Percentiles rank a stretch among this genome's conserved stretches.
Evolutionary conservation across 805 yeast species (phyloP).

Genomic region (Candida silvatica): DNA sequence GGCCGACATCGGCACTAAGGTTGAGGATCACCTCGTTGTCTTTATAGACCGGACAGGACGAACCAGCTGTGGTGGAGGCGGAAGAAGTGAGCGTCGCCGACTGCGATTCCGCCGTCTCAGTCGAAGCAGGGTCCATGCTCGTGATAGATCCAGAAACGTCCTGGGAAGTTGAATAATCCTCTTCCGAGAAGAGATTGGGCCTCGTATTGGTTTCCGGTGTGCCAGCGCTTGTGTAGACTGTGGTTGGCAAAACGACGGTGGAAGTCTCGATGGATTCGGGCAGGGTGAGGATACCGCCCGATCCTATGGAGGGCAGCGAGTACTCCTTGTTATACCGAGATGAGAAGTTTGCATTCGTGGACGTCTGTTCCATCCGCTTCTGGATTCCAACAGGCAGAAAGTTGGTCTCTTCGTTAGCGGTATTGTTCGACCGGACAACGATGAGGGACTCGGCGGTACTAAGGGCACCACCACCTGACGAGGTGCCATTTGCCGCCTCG

Average conservation of each 20-base stretch:
- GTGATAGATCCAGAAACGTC: no score
- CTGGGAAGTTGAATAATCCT: no score
- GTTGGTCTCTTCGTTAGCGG: constrained; percentile 3
- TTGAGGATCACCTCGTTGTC: constrained; percentile 19
- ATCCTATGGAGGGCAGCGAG: background rate
- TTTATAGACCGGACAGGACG: constrained; percentile 21
- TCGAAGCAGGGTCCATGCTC: no score
- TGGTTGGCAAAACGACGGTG: background rate
- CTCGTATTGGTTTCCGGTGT: no score
- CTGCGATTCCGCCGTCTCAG: no score
- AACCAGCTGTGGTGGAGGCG: background rate
- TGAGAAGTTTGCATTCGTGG: background rate
- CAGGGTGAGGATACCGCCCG: background rate
- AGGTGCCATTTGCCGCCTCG: no score
- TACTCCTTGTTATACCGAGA: background rate
- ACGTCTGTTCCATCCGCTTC: constrained; percentile 4
- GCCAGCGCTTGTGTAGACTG: background rate
- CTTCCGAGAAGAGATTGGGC: no score
- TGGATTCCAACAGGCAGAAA: constrained; percentile 11
- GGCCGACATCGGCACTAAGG: constrained; percentile 14
- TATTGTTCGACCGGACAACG: background rate
- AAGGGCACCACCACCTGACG: background rate
- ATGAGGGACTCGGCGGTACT: background rate
- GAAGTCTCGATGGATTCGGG: background rate
- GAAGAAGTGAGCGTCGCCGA: background rate